These are phyloP conservation scores for Nemania sp. DNA, from an alignment of 2,329 filamentous ascomycete species.

Conservation along the genomic window DNA sequence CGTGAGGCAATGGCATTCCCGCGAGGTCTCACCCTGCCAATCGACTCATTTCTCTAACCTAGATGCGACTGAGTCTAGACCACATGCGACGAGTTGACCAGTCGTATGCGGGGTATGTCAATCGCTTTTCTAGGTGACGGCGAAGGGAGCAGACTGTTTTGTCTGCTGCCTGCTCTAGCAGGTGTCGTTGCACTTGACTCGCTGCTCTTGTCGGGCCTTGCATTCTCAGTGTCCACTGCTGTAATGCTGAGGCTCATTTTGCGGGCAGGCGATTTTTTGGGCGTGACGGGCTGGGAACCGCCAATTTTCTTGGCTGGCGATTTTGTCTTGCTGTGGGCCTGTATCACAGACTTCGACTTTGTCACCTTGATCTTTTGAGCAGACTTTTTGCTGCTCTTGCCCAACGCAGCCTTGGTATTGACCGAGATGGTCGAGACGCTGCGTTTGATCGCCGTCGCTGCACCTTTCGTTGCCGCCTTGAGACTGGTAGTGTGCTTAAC, in stretches of 20 bases:
- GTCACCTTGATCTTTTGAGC: constrained; percentile 33
- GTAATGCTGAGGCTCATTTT: constrained; percentile 35
- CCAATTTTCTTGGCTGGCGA: constrained; percentile 20
- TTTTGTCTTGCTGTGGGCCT: constrained; percentile 39
- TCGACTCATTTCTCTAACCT: not conserved
- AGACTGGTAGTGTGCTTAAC: constrained; percentile 35
- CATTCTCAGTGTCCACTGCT: constrained; percentile 29
- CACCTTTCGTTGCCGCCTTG: constrained; percentile 44
- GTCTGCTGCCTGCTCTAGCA: constrained; percentile 10
- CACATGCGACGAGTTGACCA: constrained; percentile 43
- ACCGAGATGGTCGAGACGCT: constrained; percentile 47
- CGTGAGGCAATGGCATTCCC: not conserved
- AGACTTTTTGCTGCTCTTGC: constrained; percentile 31
- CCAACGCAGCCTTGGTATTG: constrained; percentile 40
- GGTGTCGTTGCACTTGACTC: constrained; percentile 21
- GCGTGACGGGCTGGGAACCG: constrained; percentile 3
- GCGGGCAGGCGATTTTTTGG: constrained; percentile 30
- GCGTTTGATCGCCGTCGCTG: constrained; percentile 46
- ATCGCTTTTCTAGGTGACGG: constrained; percentile 31
- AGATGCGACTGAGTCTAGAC: constrained; percentile 27
- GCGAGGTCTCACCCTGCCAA: not conserved
- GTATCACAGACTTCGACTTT: constrained; percentile 39
- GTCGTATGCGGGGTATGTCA: constrained; percentile 39
- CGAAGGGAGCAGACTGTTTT: constrained; percentile 22
- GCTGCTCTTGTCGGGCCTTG: constrained; percentile 11